These are phyloP conservation scores for Pigoraptor vietnamica DNA, from an alignment of 78 protist genomes.

Conservation along the genomic window DNA sequence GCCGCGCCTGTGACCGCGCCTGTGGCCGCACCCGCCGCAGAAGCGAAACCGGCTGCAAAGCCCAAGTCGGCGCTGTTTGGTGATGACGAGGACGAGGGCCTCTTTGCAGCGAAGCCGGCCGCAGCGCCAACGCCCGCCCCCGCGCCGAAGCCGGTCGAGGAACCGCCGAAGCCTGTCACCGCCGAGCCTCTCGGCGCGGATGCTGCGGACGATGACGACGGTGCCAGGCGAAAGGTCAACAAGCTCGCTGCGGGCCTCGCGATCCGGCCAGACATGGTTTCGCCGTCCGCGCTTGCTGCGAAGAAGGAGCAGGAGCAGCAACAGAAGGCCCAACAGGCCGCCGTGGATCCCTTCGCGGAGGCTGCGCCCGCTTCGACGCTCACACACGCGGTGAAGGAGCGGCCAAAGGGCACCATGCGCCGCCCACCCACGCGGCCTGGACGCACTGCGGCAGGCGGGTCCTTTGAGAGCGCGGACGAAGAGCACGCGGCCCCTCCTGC, in stretches of 20 bases:
- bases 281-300: neutral
- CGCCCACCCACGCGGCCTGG: neutral
- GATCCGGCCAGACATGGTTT: neutral
- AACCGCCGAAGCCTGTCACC: too few relatives aligned
- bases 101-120: neutral
- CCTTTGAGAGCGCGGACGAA: neutral
- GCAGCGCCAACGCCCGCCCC: neutral
- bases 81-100: neutral
- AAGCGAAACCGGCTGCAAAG: neutral
- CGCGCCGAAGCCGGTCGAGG: neutral
- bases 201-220: neutral
- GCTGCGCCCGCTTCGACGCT: neutral
- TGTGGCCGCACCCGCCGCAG: neutral
- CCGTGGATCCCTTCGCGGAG: neutral
- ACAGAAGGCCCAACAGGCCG: neutral
- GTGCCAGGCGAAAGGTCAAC: neutral
- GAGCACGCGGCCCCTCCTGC: neutral
- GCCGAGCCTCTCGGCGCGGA: too few relatives aligned
- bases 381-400: neutral
- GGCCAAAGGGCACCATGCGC: neutral
- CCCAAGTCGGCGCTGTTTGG: neutral
- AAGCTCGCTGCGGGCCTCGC: neutral
- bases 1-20: neutral
- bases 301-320: neutral
- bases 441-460: neutral